Conservation (phyloP, 75 land plant genomes). For the Cupressus sempervirens region DNA sequence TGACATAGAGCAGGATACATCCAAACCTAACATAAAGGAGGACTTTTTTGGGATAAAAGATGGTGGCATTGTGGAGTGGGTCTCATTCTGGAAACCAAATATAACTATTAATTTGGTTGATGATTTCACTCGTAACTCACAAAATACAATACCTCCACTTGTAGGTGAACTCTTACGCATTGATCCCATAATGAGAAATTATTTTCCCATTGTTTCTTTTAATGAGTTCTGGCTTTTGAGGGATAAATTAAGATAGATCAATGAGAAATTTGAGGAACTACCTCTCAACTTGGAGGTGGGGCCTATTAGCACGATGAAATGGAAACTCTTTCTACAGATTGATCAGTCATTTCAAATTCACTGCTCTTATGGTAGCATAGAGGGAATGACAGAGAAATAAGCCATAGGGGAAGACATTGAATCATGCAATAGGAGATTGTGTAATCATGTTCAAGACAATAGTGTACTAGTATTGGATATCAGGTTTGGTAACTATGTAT, state of each 20-base stretch:
- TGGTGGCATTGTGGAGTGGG: constrained; percentile 55
- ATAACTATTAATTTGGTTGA: constrained; percentile 91
- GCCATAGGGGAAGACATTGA: too few species aligned
- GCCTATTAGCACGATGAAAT: too few species aligned
- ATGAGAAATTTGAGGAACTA: constrained; percentile 76
- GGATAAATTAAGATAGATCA: constrained; percentile 79
- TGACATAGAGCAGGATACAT: constrained; percentile 26
- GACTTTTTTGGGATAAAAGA: constrained; percentile 26
- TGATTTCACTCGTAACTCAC: constrained; percentile 76
- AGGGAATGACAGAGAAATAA: too few species aligned
- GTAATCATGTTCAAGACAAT: not conserved
- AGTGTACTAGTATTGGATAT: not conserved
- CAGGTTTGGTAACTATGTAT: not conserved
- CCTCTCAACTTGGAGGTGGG: too few species aligned
- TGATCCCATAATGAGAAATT: constrained; percentile 63
- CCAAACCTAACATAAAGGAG: constrained; percentile 33
- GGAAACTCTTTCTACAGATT: too few species aligned
- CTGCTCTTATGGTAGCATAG: constrained; percentile 94
- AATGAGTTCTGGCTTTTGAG: constrained; percentile 97
- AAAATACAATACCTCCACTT: constrained; percentile 64
- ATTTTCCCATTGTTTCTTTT: constrained; percentile 83
- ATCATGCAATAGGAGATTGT: too few species aligned
- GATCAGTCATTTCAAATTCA: constrained; percentile 95
- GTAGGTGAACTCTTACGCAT: constrained; percentile 68
- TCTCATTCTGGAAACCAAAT: constrained; percentile 96